These are phyloP conservation scores for Euphorbia celastroides DNA, from an alignment of 441 rosid species.

Conservation along the genomic window DNA sequence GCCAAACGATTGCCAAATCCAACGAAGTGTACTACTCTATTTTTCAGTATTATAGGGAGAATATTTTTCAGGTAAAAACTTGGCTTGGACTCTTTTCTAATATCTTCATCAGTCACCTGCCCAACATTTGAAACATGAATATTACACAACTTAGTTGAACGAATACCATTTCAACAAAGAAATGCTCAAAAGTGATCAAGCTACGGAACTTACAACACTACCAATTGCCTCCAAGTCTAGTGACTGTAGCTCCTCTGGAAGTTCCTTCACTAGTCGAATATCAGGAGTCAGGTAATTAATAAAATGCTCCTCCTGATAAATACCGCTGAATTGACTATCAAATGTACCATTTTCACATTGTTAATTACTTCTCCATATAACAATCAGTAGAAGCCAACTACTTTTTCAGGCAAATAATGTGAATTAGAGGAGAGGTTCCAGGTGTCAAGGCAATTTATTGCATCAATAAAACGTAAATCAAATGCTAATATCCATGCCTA, in stretches of 20 bases:
- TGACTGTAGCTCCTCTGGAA: constrained; percentile 75
- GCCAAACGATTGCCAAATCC: constrained; percentile 98
- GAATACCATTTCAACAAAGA: constrained; percentile 7
- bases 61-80: constrained; percentile 78
- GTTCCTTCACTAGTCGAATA: constrained; percentile 74
- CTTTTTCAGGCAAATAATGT: constrained; percentile 10
- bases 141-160: not conserved
- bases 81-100: constrained; percentile 80
- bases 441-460: too few relatives aligned
- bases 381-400: constrained; percentile 17
- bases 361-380: constrained; percentile 16
- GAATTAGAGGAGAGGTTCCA: too few relatives aligned
- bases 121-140: constrained; percentile 20
- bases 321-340: constrained; percentile 77
- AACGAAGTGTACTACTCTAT: constrained; percentile 73
- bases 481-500: not conserved
- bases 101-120: constrained; percentile 73
- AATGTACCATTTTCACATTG: constrained; percentile 26
- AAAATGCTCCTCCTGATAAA: constrained; percentile 92
- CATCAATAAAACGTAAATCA: not conserved
- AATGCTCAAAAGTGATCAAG: constrained; percentile 6
- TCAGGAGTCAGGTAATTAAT: constrained; percentile 70
- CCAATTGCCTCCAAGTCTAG: constrained; percentile 86
- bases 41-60: constrained; percentile 71
- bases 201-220: constrained; percentile 85